phyloP scores from a whole-genome alignment of 1,284 basidiomycete genomes.

The Vanrija sp. region DNA sequence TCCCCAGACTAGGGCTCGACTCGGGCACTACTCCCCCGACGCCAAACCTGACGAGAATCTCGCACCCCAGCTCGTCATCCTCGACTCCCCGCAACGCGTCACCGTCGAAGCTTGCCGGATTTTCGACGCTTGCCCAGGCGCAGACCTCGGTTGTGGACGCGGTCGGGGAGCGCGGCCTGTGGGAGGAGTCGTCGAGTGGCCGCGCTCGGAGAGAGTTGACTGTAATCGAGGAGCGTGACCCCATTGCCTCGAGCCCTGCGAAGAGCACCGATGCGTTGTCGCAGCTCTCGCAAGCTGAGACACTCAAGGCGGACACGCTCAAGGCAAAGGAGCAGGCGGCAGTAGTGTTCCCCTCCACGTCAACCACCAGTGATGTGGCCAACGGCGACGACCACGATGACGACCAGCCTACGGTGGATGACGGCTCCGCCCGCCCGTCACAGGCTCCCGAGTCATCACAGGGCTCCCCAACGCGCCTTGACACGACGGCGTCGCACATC shows the following conservation, averaged over 20 bases:
- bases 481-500: background rate
- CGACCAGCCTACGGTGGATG: conserved; percentile 6
- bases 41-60: conserved; percentile 30
- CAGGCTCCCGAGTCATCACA: background rate
- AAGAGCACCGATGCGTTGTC: background rate
- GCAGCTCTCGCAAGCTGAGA: background rate
- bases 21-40: conserved; percentile 31
- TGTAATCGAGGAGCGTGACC: conserved; percentile 43
- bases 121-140: background rate
- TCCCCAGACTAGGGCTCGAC: conserved; percentile 26
- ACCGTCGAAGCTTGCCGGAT: conserved; percentile 16
- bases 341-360: background rate
- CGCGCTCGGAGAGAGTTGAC: conserved; percentile 40
- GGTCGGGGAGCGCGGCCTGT: conserved; percentile 26
- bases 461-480: background rate
- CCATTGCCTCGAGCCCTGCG: background rate
- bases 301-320: background rate
- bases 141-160: conserved; percentile 24
- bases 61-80: conserved; percentile 17
- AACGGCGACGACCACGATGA: background rate
- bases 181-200: conserved; percentile 20
- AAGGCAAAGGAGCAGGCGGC: background rate
- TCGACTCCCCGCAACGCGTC: conserved; percentile 15
- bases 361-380: background rate
- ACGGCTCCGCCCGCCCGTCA: background rate